phyloP scores from a whole-genome alignment of 2,329 filamentous ascomycete genomes.

The Lasiodiplodia sp. region DNA sequence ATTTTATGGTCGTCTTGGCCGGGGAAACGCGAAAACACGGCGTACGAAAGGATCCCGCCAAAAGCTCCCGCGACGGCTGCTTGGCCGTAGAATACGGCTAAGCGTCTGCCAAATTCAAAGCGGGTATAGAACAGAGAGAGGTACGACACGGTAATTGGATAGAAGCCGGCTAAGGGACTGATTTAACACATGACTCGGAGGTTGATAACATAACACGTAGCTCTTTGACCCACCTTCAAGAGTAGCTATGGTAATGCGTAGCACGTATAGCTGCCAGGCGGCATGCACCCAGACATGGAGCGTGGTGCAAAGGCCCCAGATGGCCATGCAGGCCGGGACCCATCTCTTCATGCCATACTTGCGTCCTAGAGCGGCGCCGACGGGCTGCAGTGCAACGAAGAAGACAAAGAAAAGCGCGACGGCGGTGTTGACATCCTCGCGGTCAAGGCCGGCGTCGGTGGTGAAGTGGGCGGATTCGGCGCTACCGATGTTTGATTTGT shows the following conservation, averaged over 20 bases:
- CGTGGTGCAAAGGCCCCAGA: constrained; percentile 60
- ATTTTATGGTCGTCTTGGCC: constrained; percentile 26
- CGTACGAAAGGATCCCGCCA: constrained; percentile 61
- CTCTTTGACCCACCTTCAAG: constrained; percentile 50
- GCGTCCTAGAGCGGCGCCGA: constrained; percentile 64
- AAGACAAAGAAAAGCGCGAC: constrained; percentile 66
- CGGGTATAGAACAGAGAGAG: constrained; percentile 66
- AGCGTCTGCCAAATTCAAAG: constrained; percentile 62
- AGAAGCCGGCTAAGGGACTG: constrained; percentile 59
- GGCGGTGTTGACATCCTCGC: constrained; percentile 63
- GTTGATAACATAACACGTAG: not conserved
- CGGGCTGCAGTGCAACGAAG: constrained; percentile 65
- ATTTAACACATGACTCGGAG: constrained; percentile 27
- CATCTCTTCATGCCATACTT: constrained; percentile 63
- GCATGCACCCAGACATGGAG: constrained; percentile 56
- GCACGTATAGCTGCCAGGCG: constrained; percentile 56
- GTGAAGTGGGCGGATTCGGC: constrained; percentile 67
- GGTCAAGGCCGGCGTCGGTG: constrained; percentile 59
- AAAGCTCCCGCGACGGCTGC: constrained; percentile 64
- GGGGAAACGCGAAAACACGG: constrained; percentile 56
- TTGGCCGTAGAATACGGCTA: constrained; percentile 65
- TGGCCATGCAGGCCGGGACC: constrained; percentile 65
- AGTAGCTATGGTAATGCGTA: constrained; percentile 56
- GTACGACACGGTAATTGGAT: constrained; percentile 66
- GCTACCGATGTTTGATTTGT: constrained; percentile 63